Percentiles rank a stretch among this genome's conserved stretches.
Conservation (phyloP, 2,329 filamentous ascomycete genomes). For the Xylaria arbuscula region DNA sequence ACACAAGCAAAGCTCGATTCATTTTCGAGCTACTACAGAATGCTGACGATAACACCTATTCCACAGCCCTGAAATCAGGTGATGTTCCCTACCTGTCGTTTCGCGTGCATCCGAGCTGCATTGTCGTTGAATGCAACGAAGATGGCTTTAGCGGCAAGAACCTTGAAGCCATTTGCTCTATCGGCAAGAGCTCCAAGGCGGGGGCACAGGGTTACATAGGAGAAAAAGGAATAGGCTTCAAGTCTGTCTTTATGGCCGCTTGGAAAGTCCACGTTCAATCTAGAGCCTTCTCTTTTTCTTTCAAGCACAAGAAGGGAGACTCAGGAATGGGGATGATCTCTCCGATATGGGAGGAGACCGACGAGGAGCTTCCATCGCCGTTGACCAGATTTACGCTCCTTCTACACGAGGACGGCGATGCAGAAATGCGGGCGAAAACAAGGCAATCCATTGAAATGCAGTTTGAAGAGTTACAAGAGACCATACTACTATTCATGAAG, state of each 20-base stretch:
- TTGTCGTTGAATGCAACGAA: slow-evolving; percentile 64
- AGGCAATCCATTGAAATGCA: slow-evolving; percentile 49
- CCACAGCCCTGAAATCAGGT: slow-evolving; percentile 34
- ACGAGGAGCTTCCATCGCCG: slow-evolving; percentile 27
- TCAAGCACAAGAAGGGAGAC: slow-evolving; percentile 54
- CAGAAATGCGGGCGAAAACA: slow-evolving; percentile 21
- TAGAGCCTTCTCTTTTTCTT: slow-evolving; percentile 57
- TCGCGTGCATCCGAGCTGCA: slow-evolving; percentile 49
- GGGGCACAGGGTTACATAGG: slow-evolving; percentile 58
- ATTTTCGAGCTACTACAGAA: slow-evolving; percentile 66
- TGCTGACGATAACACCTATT: slow-evolving; percentile 63
- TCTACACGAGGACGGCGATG: slow-evolving; percentile 48
- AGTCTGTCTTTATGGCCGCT: slow-evolving; percentile 62
- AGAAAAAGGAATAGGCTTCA: slow-evolving; percentile 64
- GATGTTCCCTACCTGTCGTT: slow-evolving; percentile 52
- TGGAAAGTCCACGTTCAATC: slow-evolving; percentile 59
- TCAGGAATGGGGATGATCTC: slow-evolving; percentile 64
- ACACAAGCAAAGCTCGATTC: slow-evolving; percentile 58
- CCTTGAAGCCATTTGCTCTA: slow-evolving; percentile 58
- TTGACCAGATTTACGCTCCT: slow-evolving; percentile 55
- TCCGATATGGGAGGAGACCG: slow-evolving; percentile 53
- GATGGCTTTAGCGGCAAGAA: slow-evolving; percentile 58
- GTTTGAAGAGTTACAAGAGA: slow-evolving; percentile 53
- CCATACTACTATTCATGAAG: slow-evolving; percentile 56
- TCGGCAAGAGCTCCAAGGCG: slow-evolving; percentile 60